phyloP scores from a whole-genome alignment of 2,329 filamentous ascomycete genomes.

The Arachnomyces sp. region DNA sequence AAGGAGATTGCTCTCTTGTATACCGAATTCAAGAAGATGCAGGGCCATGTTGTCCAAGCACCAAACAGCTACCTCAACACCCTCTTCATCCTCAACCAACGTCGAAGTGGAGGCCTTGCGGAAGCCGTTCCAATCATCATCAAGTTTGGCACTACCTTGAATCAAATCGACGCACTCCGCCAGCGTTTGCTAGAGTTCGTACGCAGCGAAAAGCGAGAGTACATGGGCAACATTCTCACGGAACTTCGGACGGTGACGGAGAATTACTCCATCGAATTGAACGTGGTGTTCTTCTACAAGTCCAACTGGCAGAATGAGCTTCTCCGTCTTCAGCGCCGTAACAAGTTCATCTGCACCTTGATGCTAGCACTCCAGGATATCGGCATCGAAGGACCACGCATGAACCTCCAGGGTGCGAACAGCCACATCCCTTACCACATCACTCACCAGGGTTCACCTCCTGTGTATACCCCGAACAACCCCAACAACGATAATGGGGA shows the following conservation, averaged over 20 bases:
- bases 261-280: conserved; percentile 77
- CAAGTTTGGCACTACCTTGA: conserved; percentile 76
- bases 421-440: conserved; percentile 58
- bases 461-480: conserved; percentile 37
- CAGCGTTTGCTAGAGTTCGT: conserved; percentile 76
- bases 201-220: conserved; percentile 76
- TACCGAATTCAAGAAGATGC: conserved; percentile 98
- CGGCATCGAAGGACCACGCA: conserved; percentile 75
- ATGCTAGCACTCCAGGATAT: conserved; percentile 78
- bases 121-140: conserved; percentile 78
- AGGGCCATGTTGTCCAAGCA: conserved; percentile 90
- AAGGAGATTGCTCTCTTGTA: conserved; percentile 89
- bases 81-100: conserved; percentile 90
- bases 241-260: conserved; percentile 73
- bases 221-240: conserved; percentile 75
- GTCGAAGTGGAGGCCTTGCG: conserved; percentile 77
- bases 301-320: conserved; percentile 94
- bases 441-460: conserved; percentile 40
- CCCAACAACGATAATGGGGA: conserved; percentile 40
- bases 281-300: conserved; percentile 96
- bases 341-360: conserved; percentile 87
- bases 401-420: conserved; percentile 61
- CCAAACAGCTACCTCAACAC: conserved; percentile 91
- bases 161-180: conserved; percentile 76
- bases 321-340: conserved; percentile 77